phyloP scores from a whole-genome alignment of 2,329 filamentous ascomycete genomes.

The Dothiorella sarmentorum region DNA sequence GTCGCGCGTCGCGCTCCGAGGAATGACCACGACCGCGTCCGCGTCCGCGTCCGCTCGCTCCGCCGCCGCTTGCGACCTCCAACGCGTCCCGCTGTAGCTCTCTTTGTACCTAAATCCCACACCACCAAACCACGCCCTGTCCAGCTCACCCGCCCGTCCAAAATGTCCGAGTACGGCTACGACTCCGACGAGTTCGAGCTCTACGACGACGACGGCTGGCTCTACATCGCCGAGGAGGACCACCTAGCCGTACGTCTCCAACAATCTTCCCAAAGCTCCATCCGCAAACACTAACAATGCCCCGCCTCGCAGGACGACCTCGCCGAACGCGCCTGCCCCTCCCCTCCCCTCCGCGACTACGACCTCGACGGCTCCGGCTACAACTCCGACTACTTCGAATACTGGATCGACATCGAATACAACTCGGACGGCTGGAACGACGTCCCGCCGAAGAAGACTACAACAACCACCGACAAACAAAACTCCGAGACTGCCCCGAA shows the following conservation, averaged over 20 bases:
- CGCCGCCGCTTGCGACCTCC: background rate
- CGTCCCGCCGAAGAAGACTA: constrained; percentile 23
- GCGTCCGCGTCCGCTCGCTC: too few species aligned
- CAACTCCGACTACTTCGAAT: constrained; percentile 48
- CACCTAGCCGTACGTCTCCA: constrained; percentile 33
- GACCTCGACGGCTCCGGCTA: constrained; percentile 31
- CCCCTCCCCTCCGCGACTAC: constrained; percentile 36
- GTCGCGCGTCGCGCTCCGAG: constrained; percentile 5
- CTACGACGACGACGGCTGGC: constrained; percentile 42
- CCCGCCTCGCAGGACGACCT: constrained; percentile 45
- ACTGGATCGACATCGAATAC: constrained; percentile 49
- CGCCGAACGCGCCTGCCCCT: constrained; percentile 46
- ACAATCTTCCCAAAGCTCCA: background rate
- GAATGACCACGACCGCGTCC: constrained; percentile 2
- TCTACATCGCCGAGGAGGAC: constrained; percentile 47
- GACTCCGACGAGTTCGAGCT: constrained; percentile 37
- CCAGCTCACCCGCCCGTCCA: constrained; percentile 21
- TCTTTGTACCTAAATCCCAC: too few species aligned
- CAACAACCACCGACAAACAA: constrained; percentile 27
- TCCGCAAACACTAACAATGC: constrained; percentile 19
- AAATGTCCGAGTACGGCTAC: constrained; percentile 43
- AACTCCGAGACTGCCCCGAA: constrained; percentile 31
- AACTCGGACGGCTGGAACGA: constrained; percentile 47
- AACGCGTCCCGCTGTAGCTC: background rate
- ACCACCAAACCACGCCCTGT: too few species aligned